Conservation (phyloP, 768 basidiomycete species). For the Royoungia palumana region DNA sequence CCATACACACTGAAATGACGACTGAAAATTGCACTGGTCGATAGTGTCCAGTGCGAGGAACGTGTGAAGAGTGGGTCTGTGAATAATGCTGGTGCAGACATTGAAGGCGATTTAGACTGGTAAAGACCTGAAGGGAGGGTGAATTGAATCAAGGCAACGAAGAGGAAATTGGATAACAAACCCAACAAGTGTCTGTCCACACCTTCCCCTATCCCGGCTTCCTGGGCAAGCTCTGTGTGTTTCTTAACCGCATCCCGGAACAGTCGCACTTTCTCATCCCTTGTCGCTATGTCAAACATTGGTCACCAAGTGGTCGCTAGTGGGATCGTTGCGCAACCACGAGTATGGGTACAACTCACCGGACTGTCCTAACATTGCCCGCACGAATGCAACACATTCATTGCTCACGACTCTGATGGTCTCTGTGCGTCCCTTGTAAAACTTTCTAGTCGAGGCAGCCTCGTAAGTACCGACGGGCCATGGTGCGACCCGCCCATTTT, state of each 20-base stretch:
- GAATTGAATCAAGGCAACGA: not conserved
- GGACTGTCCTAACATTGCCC: constrained; percentile 60
- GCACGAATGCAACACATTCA: constrained; percentile 76
- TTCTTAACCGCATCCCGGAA: constrained; percentile 60
- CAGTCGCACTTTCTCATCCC: constrained; percentile 45
- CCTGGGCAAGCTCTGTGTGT: constrained; percentile 64
- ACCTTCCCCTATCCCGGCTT: constrained; percentile 65
- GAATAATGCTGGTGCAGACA: constrained; percentile 67
- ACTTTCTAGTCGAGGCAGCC: constrained; percentile 86
- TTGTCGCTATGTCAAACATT: constrained; percentile 15
- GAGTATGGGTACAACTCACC: constrained; percentile 20
- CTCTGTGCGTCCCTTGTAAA: constrained; percentile 88
- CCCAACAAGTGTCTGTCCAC: constrained; percentile 89
- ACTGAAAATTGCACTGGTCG: constrained; percentile 87
- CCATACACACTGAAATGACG: constrained; percentile 82
- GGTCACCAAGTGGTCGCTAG: not conserved
- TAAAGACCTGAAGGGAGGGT: constrained; percentile 53
- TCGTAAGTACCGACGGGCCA: constrained; percentile 86
- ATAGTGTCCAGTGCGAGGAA: constrained; percentile 81
- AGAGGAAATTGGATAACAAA: constrained; percentile 28
- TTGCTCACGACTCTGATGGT: constrained; percentile 81
- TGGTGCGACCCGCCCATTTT: constrained; percentile 26
- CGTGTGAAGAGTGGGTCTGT: constrained; percentile 70
- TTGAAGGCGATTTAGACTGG: constrained; percentile 58
- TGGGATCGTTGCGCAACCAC: not conserved